Base-by-base conservation (phyloP, 2,329 filamentous ascomycete genomes). In the Colletotrichum orbiculare region DNA sequence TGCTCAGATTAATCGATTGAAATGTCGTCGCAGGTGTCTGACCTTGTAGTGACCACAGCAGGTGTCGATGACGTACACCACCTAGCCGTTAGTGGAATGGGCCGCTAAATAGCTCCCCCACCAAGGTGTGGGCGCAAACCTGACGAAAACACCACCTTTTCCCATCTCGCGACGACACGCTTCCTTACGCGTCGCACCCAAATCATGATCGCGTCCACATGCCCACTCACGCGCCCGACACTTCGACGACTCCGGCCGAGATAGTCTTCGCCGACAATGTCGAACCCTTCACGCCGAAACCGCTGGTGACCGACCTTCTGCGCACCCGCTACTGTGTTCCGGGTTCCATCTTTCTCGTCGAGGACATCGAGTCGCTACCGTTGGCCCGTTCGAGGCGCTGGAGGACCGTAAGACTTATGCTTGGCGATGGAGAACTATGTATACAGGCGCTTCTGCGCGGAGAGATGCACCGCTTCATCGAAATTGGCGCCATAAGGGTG, bases 341-440 rank as follows among this genome's bases (percentile, higher is more conserved):
- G 0, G 79, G 79, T 3, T 83, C 83, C 2, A 68, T 86, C 54
- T 82, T 87, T 41, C 76, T 86, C 0, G 81, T 87, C 42, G 82
- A 84, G 63, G 77, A 74, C 49, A 63, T 85, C n/a, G 77, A 83
- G 11, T 56, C 69, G 13, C 66, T 77, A 1, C 71, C 78, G 1
- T 73, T 82, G 0, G 76, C 79, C 1, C 67, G 54, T 11, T 74
- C 74, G 33, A 69, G 67, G 13, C 71, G 76, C 71, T 81, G 81
- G 77, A 81, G 83, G 38, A 75, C 77, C 2, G 70, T 86, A 1
- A 77, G 84, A 2, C 68, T 87, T 10, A 58, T 87, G 0, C 78
- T 87, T 0, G 82, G 84, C 42, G 85, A 87, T 67, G 84, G 85
- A 1, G 77, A 82, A 69, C 71, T 86, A 4, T 86, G 82, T 67